These are phyloP conservation scores for Melastoma candidum DNA, from an alignment of 441 rosid species.

Conservation along the genomic window DNA sequence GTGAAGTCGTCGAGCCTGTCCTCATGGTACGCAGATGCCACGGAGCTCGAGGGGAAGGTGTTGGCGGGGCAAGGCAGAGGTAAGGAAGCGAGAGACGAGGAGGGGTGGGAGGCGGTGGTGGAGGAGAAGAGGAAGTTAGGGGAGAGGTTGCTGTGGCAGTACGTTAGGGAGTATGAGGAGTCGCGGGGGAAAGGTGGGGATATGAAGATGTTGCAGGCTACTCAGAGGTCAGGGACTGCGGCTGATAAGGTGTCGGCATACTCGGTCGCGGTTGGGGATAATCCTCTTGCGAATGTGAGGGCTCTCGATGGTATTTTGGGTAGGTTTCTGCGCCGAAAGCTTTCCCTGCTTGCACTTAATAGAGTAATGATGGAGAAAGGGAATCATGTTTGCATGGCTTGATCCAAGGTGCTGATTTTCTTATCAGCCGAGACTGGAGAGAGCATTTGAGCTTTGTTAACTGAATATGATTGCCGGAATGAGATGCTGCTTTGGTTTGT, in stretches of 20 bases:
- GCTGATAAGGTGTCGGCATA: constrained; percentile 87
- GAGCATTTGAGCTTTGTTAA: too few relatives aligned
- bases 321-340: constrained; percentile 16
- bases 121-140: constrained; percentile 68
- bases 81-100: constrained; percentile 30
- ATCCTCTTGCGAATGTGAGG: constrained; percentile 79
- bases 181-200: constrained; percentile 71
- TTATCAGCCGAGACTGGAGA: too few relatives aligned
- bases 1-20: constrained; percentile 55
- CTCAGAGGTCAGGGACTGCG: constrained; percentile 87
- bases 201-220: constrained; percentile 70
- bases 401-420: too few relatives aligned
- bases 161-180: constrained; percentile 45
- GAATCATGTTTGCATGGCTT: too few relatives aligned
- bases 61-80: constrained; percentile 31
- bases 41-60: constrained; percentile 62
- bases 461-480: too few relatives aligned
- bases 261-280: constrained; percentile 79
- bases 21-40: constrained; percentile 70
- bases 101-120: constrained; percentile 43
- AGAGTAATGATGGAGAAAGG: not conserved
- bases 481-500: too few relatives aligned
- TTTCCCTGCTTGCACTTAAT: not conserved
- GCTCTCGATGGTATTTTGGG: constrained; percentile 91
- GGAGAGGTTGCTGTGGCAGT: constrained; percentile 80